These are phyloP conservation scores for Penicillium sumatraense DNA, from an alignment of 2,329 filamentous ascomycete species.

Conservation along the genomic window DNA sequence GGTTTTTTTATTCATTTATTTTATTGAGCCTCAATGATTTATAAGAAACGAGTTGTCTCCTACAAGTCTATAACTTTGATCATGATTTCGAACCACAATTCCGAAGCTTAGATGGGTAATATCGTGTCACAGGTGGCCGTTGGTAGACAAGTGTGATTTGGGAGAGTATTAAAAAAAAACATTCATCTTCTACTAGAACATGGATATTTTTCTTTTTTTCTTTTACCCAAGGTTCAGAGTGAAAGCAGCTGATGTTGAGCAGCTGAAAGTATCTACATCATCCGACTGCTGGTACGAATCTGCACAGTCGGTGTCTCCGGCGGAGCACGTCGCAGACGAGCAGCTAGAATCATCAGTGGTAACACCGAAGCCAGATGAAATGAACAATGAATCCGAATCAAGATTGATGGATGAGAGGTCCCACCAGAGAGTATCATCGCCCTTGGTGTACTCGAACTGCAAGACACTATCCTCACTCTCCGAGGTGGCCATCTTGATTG, in stretches of 20 bases:
- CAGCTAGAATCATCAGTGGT: constrained; percentile 29
- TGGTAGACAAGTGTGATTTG: no score
- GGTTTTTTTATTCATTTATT: neutral
- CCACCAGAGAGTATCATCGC: constrained; percentile 32
- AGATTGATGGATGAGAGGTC: constrained; percentile 39
- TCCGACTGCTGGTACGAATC: constrained; percentile 35
- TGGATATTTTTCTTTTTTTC: neutral
- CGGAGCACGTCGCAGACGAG: constrained; percentile 26
- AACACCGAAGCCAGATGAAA: constrained; percentile 31
- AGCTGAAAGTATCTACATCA: constrained; percentile 33
- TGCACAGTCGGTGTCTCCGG: constrained; percentile 30
- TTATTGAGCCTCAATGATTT: neutral
- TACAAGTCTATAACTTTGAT: neutral
- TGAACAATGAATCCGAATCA: constrained; percentile 21
- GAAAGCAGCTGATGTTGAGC: constrained; percentile 27
- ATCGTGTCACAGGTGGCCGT: no score
- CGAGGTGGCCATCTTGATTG: constrained; percentile 36
- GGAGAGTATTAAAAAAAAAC: no score
- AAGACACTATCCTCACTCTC: constrained; percentile 25
- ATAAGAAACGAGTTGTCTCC: no score
- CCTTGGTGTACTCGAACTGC: constrained; percentile 39
- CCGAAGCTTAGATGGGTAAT: no score
- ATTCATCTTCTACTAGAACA: no score
- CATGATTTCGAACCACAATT: no score
- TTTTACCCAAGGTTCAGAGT: constrained; percentile 44